These are phyloP conservation scores for Isoetes taiwanensis DNA, from an alignment of 75 land plant genomes.

Conservation along the genomic window DNA sequence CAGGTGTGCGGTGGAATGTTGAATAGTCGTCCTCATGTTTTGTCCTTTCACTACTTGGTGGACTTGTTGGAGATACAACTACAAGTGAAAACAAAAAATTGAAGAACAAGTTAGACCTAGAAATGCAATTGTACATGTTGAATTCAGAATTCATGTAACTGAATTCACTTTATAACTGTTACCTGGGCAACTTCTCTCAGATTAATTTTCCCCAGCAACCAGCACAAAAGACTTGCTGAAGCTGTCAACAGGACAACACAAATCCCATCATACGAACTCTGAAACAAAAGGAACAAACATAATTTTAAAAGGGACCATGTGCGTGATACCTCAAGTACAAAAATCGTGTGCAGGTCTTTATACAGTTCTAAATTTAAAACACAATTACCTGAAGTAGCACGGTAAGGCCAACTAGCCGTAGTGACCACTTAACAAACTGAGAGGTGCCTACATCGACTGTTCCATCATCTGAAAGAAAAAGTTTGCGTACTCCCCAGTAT, in stretches of 20 bases:
- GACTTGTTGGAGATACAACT: background rate
- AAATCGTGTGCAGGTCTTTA: too few relatives aligned
- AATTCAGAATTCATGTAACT: slow-evolving; percentile 9
- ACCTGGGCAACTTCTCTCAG: background rate
- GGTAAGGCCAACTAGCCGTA: slow-evolving; percentile 42
- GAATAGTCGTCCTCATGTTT: slow-evolving; percentile 44
- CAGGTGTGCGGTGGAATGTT: slow-evolving; percentile 46
- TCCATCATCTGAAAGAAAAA: slow-evolving; percentile 71
- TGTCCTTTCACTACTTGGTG: background rate
- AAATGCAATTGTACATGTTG: background rate
- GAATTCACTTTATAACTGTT: background rate
- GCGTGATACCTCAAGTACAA: background rate
- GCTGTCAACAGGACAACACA: background rate
- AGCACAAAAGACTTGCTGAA: background rate
- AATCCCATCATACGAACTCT: background rate
- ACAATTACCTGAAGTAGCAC: slow-evolving; percentile 57
- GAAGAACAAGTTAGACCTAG: background rate
- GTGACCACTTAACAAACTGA: slow-evolving; percentile 66
- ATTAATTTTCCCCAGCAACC: background rate
- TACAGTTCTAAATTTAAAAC: background rate
- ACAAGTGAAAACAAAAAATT: background rate
- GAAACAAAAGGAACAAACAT: background rate
- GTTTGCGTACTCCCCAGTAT: slow-evolving; percentile 80
- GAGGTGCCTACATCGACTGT: slow-evolving; percentile 49
- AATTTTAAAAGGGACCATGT: background rate